phyloP scores from a whole-genome alignment of 2,329 filamentous ascomycete genomes.

The Sporothrix dimorphospora region DNA sequence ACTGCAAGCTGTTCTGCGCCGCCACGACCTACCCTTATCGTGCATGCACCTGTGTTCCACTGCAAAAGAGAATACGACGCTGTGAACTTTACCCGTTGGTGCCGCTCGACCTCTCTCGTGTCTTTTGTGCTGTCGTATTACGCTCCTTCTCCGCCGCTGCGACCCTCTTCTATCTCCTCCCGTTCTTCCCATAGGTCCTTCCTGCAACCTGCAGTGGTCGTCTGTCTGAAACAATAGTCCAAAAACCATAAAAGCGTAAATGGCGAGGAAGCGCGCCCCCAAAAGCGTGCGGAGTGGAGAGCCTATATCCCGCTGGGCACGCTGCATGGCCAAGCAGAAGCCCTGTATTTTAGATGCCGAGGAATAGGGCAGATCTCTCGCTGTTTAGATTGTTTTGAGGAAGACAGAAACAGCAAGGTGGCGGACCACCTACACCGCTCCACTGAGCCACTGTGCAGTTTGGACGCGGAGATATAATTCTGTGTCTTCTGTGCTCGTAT shows the following conservation, averaged over 20 bases:
- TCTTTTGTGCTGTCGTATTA: background rate
- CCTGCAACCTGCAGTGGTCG: conserved; percentile 1
- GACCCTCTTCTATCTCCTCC: background rate
- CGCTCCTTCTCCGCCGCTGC: background rate
- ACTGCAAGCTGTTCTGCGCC: background rate
- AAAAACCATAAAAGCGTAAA: background rate
- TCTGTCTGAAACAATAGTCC: conserved; percentile 4
- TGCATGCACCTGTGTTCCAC: background rate
- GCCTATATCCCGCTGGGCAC: conserved; percentile 1
- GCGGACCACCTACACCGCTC: conserved; percentile 10
- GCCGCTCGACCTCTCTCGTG: background rate
- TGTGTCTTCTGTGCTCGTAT: background rate
- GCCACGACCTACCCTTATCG: conserved; percentile 9
- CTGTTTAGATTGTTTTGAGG: background rate
- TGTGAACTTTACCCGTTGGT: conserved; percentile 4
- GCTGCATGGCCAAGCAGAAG: conserved; percentile 9
- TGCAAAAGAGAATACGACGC: conserved; percentile 9
- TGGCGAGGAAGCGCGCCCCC: background rate
- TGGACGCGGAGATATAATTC: background rate
- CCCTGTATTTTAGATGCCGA: conserved; percentile 19
- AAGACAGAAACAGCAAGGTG: background rate
- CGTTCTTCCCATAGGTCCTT: background rate
- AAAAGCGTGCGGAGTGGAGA: background rate
- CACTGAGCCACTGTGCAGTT: background rate
- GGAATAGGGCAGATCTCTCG: conserved; percentile 12